A percentile compares a stretch with the other conserved stretches of the same genome.
Evolutionary conservation across 208 protist species (phyloP).

Genomic region (Trypanosoma theileri): DNA sequence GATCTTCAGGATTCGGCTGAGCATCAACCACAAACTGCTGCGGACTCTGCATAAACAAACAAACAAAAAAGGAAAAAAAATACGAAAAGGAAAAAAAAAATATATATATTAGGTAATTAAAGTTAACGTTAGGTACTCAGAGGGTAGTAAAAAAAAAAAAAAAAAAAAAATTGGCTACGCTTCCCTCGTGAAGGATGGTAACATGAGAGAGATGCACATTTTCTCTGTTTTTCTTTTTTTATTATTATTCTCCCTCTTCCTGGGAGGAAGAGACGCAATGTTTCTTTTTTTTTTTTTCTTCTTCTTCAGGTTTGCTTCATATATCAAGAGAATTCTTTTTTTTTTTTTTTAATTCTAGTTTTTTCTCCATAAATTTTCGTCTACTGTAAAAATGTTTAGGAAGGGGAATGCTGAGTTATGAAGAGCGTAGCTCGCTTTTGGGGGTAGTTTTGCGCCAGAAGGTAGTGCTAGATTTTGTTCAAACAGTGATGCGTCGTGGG

Average conservation of each 20-base stretch:
- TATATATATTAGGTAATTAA: slow-evolving; percentile 23
- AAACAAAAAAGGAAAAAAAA: not conserved
- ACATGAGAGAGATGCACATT: not conserved
- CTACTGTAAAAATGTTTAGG: not conserved
- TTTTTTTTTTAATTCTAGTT: slow-evolving; percentile 4
- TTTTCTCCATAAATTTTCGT: not conserved
- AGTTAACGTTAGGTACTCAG: slow-evolving; percentile 18
- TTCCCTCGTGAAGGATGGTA: not conserved
- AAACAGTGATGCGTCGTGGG: slow-evolving; percentile 7
- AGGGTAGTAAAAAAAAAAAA: slow-evolving; percentile 27
- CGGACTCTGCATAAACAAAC: slow-evolving; percentile 14
- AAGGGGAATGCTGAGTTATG: slow-evolving; percentile 11
- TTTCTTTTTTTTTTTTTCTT: slow-evolving; percentile 1
- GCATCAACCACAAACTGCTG: slow-evolving; percentile 15
- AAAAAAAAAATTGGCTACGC: slow-evolving; percentile 21
- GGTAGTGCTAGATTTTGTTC: slow-evolving; percentile 14
- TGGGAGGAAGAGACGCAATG: too few species aligned
- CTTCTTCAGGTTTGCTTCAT: too few species aligned
- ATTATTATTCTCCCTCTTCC: not conserved
- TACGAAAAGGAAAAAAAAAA: slow-evolving; percentile 24
- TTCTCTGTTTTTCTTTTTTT: not conserved
- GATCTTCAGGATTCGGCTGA: slow-evolving; percentile 5
- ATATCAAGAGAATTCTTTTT: not conserved
- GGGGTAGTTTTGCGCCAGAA: not conserved
- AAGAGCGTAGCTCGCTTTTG: slow-evolving; percentile 13